Evolutionary conservation across 75 land plant species (phyloP), one percentile per base, ranked within the genome.

Genomic region (Larix kaempferi): DNA sequence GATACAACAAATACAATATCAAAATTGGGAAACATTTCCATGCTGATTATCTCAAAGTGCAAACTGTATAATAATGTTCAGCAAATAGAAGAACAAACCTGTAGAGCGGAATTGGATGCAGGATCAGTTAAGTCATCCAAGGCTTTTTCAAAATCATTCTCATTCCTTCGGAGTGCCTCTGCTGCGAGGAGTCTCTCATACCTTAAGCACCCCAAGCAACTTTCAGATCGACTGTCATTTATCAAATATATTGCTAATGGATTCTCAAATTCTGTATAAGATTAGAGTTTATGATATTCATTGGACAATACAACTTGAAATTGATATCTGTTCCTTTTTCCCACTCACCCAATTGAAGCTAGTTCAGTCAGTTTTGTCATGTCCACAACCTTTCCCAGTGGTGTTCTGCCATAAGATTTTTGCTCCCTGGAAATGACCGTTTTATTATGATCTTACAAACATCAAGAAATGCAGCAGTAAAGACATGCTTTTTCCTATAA

Each of bases 161-260:
- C 99, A 86, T 87, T 95, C 77, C 92, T 87, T 63, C 90, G 88
- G 49, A 97, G 91, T 27, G 99, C 98, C 82, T 96, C 99, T 26
- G 98, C 98, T 80, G 85, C 98, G 39, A 97, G 78, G 10, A 56
- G 76, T 73, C 62, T 91, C 65, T 91, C 95, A 88, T 82, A 92
- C 73, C 98, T 94, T 69, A 27, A 73, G 55, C 64, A 57, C 55
- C 14, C 75, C 76, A 79, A 49, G 74, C 29, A 73, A 49, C 27
- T 5, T 13, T 72, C 71, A 64, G 74, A 66, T 77, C 3, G 29
- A 23, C 33, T 35, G 1, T n/a, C 27, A 26, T 59, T 74, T 16
- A 74, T 75, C 71, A 59, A 56, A 56, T 75, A 10, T 59, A 26
- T 74, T 74, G 23, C 17, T 7, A 11, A 75, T 25, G 1, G 10